Evolutionary conservation across 257 asterid species (phyloP).

Genomic region (Mitragyna speciosa): DNA sequence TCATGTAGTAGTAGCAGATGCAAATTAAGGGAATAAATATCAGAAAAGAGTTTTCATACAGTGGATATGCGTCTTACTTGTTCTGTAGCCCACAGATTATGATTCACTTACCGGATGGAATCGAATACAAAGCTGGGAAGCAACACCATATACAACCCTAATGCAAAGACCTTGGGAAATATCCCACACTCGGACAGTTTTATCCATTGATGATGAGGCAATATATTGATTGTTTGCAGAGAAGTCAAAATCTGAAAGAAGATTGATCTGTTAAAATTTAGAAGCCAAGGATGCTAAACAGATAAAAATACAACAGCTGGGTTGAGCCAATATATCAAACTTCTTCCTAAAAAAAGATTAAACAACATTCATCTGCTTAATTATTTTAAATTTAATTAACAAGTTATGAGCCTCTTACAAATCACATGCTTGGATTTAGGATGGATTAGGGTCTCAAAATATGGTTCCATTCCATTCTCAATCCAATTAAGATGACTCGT

Average conservation of each 20-base stretch:
- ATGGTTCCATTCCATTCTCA: neutral
- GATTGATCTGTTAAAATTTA: conserved; percentile 24
- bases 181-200: conserved; percentile 98
- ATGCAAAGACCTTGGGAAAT: conserved; percentile 85
- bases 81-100: neutral
- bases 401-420: neutral
- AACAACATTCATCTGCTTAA: neutral
- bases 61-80: neutral
- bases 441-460: neutral
- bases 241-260: conserved; percentile 90
- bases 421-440: neutral
- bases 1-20: neutral
- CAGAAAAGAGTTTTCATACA: neutral
- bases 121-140: conserved; percentile 88
- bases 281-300: neutral
- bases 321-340: neutral
- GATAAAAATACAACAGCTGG: neutral
- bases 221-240: conserved; percentile 91
- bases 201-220: conserved; percentile 88
- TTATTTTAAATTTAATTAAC: neutral
- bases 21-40: conserved; percentile 1
- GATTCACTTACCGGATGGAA: conserved; percentile 86
- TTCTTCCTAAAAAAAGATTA: neutral
- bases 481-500: neutral
- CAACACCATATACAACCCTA: conserved; percentile 89